Percentiles rank a stretch among this genome's conserved stretches.
These are phyloP conservation scores for Plasmodium blacklocki DNA, from an alignment of 169 alveolate species.

Conservation along the genomic window DNA sequence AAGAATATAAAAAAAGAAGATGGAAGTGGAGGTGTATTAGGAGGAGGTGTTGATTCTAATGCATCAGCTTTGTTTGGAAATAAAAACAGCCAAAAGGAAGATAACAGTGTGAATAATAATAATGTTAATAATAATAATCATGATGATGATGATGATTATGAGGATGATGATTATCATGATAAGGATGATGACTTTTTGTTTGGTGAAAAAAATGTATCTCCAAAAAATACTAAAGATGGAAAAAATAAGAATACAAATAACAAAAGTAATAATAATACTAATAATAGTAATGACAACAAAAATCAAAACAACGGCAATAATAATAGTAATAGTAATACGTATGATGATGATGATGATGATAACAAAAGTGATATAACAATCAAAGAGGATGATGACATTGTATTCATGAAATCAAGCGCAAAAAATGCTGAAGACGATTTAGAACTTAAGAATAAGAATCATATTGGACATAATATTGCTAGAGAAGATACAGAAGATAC, in stretches of 20 bases:
- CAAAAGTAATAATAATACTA: neutral
- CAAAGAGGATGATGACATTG: constrained; percentile 4
- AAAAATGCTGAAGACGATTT: constrained; percentile 10
- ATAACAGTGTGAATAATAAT: no score
- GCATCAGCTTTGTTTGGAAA: no score
- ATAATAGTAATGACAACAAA: neutral
- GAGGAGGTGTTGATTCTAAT: no score
- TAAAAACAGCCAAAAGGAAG: no score
- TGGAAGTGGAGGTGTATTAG: no score
- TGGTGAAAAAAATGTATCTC: neutral
- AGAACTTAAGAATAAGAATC: neutral
- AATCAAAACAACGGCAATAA: constrained; percentile 2
- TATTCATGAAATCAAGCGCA: neutral
- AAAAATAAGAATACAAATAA: constrained; percentile 15
- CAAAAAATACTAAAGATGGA: constrained; percentile 34
- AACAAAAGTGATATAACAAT: neutral
- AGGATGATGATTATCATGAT: neutral
- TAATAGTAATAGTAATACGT: constrained; percentile 13
- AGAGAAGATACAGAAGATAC: constrained; percentile 90
- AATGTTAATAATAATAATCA: no score
- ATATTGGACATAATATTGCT: constrained; percentile 35
- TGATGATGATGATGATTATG: neutral
- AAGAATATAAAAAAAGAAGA: no score
- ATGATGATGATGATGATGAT: neutral
- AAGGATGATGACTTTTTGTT: constrained; percentile 39